These are phyloP conservation scores for Stygiomarasmius scandens DNA, from an alignment of 1,284 basidiomycete species.

Conservation along the genomic window DNA sequence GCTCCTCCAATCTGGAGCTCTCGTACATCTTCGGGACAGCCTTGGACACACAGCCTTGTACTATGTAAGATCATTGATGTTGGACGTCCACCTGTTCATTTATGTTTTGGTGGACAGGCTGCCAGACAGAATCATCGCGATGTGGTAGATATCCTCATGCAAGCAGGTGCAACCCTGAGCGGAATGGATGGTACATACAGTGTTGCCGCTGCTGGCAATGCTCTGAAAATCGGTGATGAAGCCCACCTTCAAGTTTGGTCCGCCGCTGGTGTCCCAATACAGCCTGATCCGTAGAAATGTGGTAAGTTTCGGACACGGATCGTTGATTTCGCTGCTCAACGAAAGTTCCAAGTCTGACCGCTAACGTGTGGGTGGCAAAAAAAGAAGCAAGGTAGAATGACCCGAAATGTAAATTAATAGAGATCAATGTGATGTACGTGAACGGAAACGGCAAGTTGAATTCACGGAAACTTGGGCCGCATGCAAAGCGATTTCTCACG, in stretches of 20 bases:
- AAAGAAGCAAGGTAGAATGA: too few relatives aligned
- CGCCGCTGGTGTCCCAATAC: constrained; percentile 34
- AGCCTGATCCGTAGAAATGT: too few relatives aligned
- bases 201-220: constrained; percentile 50
- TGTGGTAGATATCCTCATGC: constrained; percentile 71
- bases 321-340: too few relatives aligned
- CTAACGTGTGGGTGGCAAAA: too few relatives aligned
- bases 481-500: too few relatives aligned
- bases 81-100: not conserved
- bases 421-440: too few relatives aligned
- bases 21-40: constrained; percentile 82
- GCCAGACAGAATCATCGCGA: constrained; percentile 64
- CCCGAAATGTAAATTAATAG: too few relatives aligned
- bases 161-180: constrained; percentile 74
- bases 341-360: too few relatives aligned
- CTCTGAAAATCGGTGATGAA: constrained; percentile 46
- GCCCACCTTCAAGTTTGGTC: constrained; percentile 53
- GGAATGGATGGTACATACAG: constrained; percentile 68
- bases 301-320: too few relatives aligned
- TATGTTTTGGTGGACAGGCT: constrained; percentile 60
- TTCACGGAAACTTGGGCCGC: too few relatives aligned
- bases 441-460: too few relatives aligned
- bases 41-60: constrained; percentile 85
- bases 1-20: constrained; percentile 77
- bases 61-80: constrained; percentile 52